Percentiles rank a stretch among this genome's conserved stretches.
Evolutionary conservation across 2,329 filamentous ascomycete species (phyloP).

Genomic region (Aspergillus sp.): DNA sequence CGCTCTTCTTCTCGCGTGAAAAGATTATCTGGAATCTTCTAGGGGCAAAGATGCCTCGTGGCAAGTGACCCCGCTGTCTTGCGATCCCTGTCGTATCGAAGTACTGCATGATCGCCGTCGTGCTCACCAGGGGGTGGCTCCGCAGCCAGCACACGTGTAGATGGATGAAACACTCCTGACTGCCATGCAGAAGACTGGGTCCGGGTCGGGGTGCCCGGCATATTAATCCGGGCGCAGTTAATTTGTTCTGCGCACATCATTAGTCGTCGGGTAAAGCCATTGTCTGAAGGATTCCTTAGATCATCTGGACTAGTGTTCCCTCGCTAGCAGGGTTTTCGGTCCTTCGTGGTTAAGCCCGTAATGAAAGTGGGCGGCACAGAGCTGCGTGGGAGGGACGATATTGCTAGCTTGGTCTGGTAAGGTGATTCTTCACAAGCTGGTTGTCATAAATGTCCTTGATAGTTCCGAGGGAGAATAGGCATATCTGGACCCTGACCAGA

Average conservation of each 20-base stretch:
- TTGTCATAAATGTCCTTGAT: neutral
- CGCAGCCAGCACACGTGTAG: constrained; percentile 15
- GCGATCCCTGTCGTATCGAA: neutral
- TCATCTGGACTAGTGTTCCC: neutral
- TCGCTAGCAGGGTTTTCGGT: neutral
- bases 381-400: neutral
- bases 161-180: constrained; percentile 13
- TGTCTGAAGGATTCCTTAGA: neutral
- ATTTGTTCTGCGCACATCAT: neutral
- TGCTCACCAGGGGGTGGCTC: neutral
- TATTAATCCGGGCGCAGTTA: constrained; percentile 4
- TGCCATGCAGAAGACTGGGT: constrained; percentile 3
- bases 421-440: neutral
- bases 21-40: neutral
- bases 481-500: neutral
- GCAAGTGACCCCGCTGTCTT: neutral
- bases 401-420: neutral
- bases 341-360: neutral
- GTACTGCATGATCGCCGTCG: constrained; percentile 8
- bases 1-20: too few relatives aligned
- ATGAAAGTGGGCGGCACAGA: neutral
- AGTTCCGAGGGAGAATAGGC: neutral
- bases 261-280: neutral
- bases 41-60: neutral
- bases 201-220: neutral